A percentile compares a stretch with the other conserved stretches of the same genome.
Evolutionary conservation across 352 stramenopile species (phyloP).

Genomic region (Globisporangium polare): DNA sequence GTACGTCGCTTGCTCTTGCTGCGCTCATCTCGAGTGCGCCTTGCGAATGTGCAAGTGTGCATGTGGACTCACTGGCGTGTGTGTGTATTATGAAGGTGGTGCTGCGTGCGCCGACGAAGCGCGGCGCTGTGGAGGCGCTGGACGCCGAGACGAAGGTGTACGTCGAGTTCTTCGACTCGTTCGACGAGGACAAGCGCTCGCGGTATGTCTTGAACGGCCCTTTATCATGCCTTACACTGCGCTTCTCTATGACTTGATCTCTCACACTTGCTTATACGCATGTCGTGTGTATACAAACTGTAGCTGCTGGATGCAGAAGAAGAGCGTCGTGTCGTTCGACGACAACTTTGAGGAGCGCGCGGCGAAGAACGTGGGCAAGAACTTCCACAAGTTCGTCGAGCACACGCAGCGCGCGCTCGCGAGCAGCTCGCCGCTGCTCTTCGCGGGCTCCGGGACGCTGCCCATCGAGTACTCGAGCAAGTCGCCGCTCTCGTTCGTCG

Average conservation of each 20-base stretch:
- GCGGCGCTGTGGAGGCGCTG: slow-evolving; percentile 43
- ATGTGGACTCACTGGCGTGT: no score
- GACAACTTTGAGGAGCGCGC: slow-evolving; percentile 74
- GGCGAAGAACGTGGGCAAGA: slow-evolving; percentile 79
- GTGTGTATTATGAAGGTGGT: slow-evolving; percentile 52
- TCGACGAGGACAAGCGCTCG: slow-evolving; percentile 65
- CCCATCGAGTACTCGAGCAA: slow-evolving; percentile 82
- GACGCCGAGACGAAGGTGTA: slow-evolving; percentile 75
- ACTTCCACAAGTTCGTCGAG: slow-evolving; percentile 68
- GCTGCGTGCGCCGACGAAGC: slow-evolving; percentile 59
- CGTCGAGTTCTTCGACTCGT: slow-evolving; percentile 83
- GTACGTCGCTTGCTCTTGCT: slow-evolving; percentile 25
- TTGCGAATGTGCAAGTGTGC: not conserved
- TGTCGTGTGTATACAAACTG: slow-evolving; percentile 29
- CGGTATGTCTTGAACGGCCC: slow-evolving; percentile 15
- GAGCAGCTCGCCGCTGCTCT: slow-evolving; percentile 61
- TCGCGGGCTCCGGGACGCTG: slow-evolving; percentile 56
- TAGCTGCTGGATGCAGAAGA: slow-evolving; percentile 82
- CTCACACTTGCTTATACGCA: not conserved
- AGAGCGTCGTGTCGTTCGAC: slow-evolving; percentile 66
- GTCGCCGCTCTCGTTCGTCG: slow-evolving; percentile 39
- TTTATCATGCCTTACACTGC: not conserved
- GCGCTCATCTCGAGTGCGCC: not conserved
- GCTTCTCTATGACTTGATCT: not conserved
- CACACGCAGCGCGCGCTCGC: slow-evolving; percentile 69